These are phyloP conservation scores for Syzygium syzygioides DNA, from an alignment of 441 rosid genomes.

Conservation along the genomic window DNA sequence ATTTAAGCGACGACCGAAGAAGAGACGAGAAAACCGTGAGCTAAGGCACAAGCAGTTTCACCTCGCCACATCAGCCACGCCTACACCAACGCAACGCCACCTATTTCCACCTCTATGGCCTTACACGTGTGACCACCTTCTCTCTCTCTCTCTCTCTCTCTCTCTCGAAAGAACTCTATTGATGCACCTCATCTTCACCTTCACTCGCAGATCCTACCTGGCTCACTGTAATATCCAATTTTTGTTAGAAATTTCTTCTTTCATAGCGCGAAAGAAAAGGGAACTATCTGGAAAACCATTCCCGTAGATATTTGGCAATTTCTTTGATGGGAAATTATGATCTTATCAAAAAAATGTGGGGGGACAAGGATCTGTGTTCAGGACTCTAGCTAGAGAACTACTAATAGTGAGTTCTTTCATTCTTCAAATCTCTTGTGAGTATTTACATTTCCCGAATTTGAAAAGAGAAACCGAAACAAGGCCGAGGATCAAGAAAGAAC, in stretches of 20 bases:
- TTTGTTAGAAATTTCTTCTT: background rate
- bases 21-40: background rate
- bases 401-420: constrained; percentile 10
- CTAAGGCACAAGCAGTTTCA: constrained; percentile 17
- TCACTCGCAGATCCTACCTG: background rate
- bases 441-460: constrained; percentile 34
- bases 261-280: background rate
- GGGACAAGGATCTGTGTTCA: background rate
- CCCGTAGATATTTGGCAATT: background rate
- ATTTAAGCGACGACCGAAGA: background rate
- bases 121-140: constrained; percentile 4
- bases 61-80: constrained; percentile 32
- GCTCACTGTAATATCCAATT: background rate
- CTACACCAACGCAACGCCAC: background rate
- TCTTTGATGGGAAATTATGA: background rate
- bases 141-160: background rate
- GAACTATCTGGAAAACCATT: background rate
- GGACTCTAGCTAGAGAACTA: background rate
- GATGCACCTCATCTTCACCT: background rate
- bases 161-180: background rate
- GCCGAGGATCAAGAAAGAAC: background rate
- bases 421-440: constrained; percentile 18
- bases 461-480: background rate
- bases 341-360: background rate
- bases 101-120: background rate